Evolutionary conservation across 352 stramenopile genomes (phyloP), one percentile per base, ranked within the genome.

Genomic region (Plasmopara viticola): DNA sequence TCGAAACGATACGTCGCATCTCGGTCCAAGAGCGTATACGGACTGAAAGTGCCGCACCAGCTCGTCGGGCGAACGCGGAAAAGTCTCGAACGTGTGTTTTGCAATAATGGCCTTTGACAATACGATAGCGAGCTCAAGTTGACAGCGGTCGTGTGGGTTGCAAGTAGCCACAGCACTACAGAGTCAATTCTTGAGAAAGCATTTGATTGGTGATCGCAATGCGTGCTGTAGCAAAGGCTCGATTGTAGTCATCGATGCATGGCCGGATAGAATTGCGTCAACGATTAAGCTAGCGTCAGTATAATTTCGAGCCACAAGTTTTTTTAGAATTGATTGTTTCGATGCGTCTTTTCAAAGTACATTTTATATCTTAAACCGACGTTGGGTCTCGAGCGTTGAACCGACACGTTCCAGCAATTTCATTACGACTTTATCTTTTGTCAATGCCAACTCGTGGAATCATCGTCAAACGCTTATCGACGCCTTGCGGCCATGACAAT

Each of bases 401-500:
- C 31, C 31, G 31, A 35, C 31, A 35, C 31, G 31, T 35, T 35
- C 10, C 31, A 35, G 31, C 31, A 35, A 12, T 35, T 8, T 12
- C 6, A 35, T 5, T 12, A 1, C 10, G 31, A 35, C 10, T 12
- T 35, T 12, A 35, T 25, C 31, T 35, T 35, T 12, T 8, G 10
- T 35, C 14, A 13, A 62, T 70, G 57, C 45, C 44, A 31, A 49
- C 50, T 8, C 42, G 28, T 30, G 41, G 35, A 12, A 39, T 3
- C 20, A 25, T 44, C 3, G 51, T 53, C 8, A 35, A 20, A 14
- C 52, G 58, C 1, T 54, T 54, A 8, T 66, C 59, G 15, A 71
- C 55, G 12, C 58, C 55, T 31, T 62, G 45, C 9, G 51, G 66
- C 4, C 52, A 58, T 35, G 58, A 60, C 29, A 53, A 47, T 0